Evolutionary conservation across 306 rosid species (phyloP), one percentile per base, ranked within the genome.

Genomic region (Prinsepia uniflora): DNA sequence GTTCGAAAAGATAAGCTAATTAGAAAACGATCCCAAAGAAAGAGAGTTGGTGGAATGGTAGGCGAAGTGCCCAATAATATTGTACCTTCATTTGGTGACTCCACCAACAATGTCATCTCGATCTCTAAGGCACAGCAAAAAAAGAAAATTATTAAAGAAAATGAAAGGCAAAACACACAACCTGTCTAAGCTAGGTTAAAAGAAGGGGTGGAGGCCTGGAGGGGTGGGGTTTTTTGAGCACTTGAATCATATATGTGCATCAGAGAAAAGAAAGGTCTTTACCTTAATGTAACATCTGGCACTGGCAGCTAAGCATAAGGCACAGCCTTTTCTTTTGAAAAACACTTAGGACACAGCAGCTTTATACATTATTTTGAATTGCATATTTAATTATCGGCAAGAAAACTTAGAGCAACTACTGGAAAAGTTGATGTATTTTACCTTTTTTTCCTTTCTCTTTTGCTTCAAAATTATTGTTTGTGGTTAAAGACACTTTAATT

Each of bases 401-500:
- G 52, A 45, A 54, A 41, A 55, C 49, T 20, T 69, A 20, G 64
- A 20, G 73, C 42, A 43, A 52, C 61, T 41, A 39, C 61, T 53
- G 52, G 50, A 20, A 68, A 68, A 68, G 73, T 12, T 53, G 43
- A 10, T 36, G 53, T 44, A 13, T 49, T 1, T 10, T 10, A 2
- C 5, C 42, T 30, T 30, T 30, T 30, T 30, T 30, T 30, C 4
- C 36, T 2, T 30, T 30, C 64, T 52, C 34, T 42, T 40, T 59
- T 68, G 48, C 48, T 68, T 68, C 63, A 40, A 41, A 18, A 19
- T 39, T 10, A 20, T 18, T 53, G 45, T 53, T 41, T 40, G 9
- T 12, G 5, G 18, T 53, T 39, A 53, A 68, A 54, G 41, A 10
- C 63, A 41, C 73, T 53, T 19, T 68, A 68, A 24, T 0, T 24